These are phyloP conservation scores for Curvularia spicifera DNA, from an alignment of 2,329 filamentous ascomycete species.

Conservation along the genomic window DNA sequence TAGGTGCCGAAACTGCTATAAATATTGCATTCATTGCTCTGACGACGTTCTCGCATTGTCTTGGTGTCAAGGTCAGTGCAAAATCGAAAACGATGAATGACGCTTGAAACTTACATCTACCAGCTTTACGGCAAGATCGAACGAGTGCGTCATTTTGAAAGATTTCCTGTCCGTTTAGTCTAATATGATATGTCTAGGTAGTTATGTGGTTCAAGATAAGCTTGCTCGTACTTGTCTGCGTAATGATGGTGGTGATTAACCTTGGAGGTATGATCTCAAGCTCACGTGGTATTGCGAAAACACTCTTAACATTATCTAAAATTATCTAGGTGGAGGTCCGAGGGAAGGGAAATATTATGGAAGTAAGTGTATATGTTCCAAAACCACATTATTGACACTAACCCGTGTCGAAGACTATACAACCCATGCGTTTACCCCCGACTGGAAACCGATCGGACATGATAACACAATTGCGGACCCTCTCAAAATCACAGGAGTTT, in stretches of 20 bases:
- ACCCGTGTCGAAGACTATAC: constrained; percentile 27
- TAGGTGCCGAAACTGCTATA: constrained; percentile 25
- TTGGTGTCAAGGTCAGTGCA: constrained; percentile 27
- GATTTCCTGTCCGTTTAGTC: not conserved
- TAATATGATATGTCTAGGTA: constrained; percentile 17
- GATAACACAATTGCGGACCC: constrained; percentile 3
- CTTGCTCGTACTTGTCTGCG: constrained; percentile 34
- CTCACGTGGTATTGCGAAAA: constrained; percentile 4
- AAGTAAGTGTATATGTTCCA: constrained; percentile 12
- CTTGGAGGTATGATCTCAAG: constrained; percentile 25
- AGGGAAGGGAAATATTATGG: constrained; percentile 17
- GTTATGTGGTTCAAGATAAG: constrained; percentile 43
- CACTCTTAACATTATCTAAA: constrained; percentile 7
- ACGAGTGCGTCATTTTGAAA: constrained; percentile 18
- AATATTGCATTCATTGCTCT: constrained; percentile 30
- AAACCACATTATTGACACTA: not conserved
- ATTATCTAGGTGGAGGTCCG: constrained; percentile 14
- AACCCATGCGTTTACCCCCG: constrained; percentile 26
- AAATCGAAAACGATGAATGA: not conserved
- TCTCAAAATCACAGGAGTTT: constrained; percentile 15
- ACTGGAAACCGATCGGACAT: constrained; percentile 36
- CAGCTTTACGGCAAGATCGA: constrained; percentile 43
- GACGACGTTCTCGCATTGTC: constrained; percentile 34
- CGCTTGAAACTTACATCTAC: not conserved
- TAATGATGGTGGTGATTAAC: constrained; percentile 39